Evolutionary conservation across 108 stramenopile genomes (phyloP).

Genomic region (Cyclotella baltica): DNA sequence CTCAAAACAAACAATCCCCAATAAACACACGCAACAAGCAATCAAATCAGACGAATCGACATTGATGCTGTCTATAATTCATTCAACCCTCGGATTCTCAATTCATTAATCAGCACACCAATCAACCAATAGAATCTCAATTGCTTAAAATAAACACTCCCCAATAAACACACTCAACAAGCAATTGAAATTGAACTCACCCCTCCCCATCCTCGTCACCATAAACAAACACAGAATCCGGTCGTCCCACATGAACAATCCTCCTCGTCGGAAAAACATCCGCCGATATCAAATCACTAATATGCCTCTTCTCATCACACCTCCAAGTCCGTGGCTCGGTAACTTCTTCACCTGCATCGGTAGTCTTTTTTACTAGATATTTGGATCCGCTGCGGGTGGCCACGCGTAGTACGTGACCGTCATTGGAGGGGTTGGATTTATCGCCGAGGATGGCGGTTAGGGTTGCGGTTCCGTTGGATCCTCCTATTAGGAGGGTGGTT

Average conservation of each 20-base stretch:
- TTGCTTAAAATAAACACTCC: not conserved
- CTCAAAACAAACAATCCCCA: not conserved
- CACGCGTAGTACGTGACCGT: constrained; percentile 46
- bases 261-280: constrained; percentile 46
- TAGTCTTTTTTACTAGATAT: constrained; percentile 26
- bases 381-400: constrained; percentile 45
- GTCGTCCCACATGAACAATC: constrained; percentile 48
- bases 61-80: too few species aligned
- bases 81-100: too few species aligned
- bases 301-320: constrained; percentile 51
- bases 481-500: constrained; percentile 61
- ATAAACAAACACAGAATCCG: constrained; percentile 55
- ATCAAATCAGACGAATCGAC: too few species aligned
- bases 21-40: not conserved
- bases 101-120: too few species aligned
- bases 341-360: constrained; percentile 2
- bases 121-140: not conserved
- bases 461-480: constrained; percentile 61
- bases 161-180: not conserved
- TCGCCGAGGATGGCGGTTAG: constrained; percentile 56
- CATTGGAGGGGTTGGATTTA: constrained; percentile 52
- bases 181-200: not conserved
- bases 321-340: constrained; percentile 38
- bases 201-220: constrained; percentile 20
- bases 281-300: constrained; percentile 49